Base-by-base conservation (phyloP, 805 yeast genomes). In the Maudiozyma serrabonitensis region DNA sequence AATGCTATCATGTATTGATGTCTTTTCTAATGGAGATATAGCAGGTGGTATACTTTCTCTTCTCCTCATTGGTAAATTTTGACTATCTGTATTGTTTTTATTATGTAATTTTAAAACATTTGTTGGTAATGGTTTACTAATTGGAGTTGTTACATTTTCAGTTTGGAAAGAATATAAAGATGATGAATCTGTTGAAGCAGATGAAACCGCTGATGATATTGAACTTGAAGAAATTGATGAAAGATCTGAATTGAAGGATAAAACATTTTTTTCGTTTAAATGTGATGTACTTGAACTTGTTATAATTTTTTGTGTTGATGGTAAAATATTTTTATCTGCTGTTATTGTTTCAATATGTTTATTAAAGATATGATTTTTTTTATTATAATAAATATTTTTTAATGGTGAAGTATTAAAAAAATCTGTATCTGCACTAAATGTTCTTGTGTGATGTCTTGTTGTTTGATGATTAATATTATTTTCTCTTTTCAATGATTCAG, bases 381-480 rank as follows among this genome's bases (percentile, higher is more conserved):
- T 54, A 45, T 60, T 56, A 46, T 61, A 63, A 49, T 57, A 63
- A n/a, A 61, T 46, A 50, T 66, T 63, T 41, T 63, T 66, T 47
- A 66, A 52, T 8, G 69, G 69, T 9, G 68, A 64, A 1, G 63
- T 56, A 44, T 66, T 64, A 47, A 54, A 66, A 50, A 63, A 66
- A 47, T 66, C 68, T 1, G 68, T 66, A 42, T 62, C 56, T n/a
- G 63, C 63, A 41, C 59, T 59, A 39, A 66, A 66, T 31, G 56
- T 59, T 47, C 69, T 56, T n/a, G 61, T 54, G n/a, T 45, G 49
- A 26, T 42, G 35, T 26, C 45, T 26, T 2, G 47, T 18, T 28
- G 5, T 26, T n/a, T n/a, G n/a, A 18, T 32, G 35, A n/a, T 38
- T 16, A 18, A 12, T 26, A 26, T 8, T 13, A 35, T 35, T 15